phyloP scores from a whole-genome alignment of 2,329 filamentous ascomycete genomes.

The Pseudogymnoascus verrucosus region DNA sequence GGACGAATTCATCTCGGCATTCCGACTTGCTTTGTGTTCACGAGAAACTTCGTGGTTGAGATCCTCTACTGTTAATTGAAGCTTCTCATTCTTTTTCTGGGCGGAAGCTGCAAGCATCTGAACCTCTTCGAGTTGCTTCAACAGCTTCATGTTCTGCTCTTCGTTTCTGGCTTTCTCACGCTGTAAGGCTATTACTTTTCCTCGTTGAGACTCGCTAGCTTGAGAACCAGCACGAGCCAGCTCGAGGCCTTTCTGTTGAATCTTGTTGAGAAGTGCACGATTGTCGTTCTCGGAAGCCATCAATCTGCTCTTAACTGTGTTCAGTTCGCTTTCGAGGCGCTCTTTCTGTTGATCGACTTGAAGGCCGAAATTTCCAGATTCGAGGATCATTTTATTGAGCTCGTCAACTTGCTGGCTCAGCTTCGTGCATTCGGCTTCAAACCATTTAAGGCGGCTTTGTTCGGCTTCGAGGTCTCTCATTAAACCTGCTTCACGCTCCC shows the following conservation, averaged over 20 bases:
- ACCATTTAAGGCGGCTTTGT: slow-evolving; percentile 65
- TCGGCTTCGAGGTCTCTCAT: slow-evolving; percentile 74
- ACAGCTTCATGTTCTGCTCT: slow-evolving; percentile 71
- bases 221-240: slow-evolving; percentile 85
- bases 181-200: slow-evolving; percentile 67
- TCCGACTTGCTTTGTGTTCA: slow-evolving; percentile 82
- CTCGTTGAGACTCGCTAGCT: slow-evolving; percentile 73
- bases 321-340: slow-evolving; percentile 80
- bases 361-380: slow-evolving; percentile 81
- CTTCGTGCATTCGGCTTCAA: slow-evolving; percentile 70
- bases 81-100: slow-evolving; percentile 91
- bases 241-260: slow-evolving; percentile 94
- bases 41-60: slow-evolving; percentile 84
- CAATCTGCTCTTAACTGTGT: slow-evolving; percentile 82
- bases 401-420: slow-evolving; percentile 75
- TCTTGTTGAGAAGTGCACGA: slow-evolving; percentile 85
- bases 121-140: slow-evolving; percentile 76
- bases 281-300: slow-evolving; percentile 95
- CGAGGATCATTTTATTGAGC: slow-evolving; percentile 77
- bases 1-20: slow-evolving; percentile 81
- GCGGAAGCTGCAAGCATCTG: slow-evolving; percentile 75
- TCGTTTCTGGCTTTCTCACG: slow-evolving; percentile 77
- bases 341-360: slow-evolving; percentile 93
- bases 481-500: slow-evolving; percentile 71
- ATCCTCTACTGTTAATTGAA: slow-evolving; percentile 81